Conservation (phyloP, 2,329 filamentous ascomycete species). For the Ceratocystiopsis sp. region DNA sequence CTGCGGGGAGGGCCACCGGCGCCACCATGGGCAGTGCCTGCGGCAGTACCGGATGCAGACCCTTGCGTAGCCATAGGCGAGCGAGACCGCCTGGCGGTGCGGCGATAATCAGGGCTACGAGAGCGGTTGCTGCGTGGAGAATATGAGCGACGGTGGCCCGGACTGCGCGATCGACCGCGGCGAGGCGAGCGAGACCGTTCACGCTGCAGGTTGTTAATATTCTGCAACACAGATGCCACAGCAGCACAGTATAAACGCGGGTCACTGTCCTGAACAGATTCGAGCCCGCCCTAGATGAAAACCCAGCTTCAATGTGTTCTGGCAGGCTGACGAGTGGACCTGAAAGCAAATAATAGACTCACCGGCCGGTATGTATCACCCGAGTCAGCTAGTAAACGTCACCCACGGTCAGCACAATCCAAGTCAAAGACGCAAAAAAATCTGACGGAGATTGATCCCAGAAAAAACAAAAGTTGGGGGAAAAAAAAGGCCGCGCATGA, state of each 20-base stretch:
- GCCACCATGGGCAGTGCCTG: constrained; percentile 36
- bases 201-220: constrained; percentile 34
- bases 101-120: constrained; percentile 63
- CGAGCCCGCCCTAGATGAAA: too few species aligned
- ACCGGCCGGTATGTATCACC: constrained; percentile 45
- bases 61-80: constrained; percentile 73
- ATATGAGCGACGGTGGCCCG: constrained; percentile 59
- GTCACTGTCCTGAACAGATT: too few species aligned
- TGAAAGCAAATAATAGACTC: constrained; percentile 17
- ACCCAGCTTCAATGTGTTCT: too few species aligned
- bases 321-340: too few species aligned
- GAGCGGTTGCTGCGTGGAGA: constrained; percentile 60
- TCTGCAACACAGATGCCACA: too few species aligned
- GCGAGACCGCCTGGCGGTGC: constrained; percentile 56
- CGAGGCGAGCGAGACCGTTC: constrained; percentile 70
- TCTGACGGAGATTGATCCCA: too few species aligned
- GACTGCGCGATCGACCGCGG: constrained; percentile 71
- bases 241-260: too few species aligned
- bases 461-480: not conserved
- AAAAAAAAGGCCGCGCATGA: not conserved
- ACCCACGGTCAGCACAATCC: constrained; percentile 1
- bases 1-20: constrained; percentile 50
- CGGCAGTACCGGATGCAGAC: constrained; percentile 52
- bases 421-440: too few species aligned
- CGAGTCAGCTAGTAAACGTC: constrained; percentile 31